Base-by-base conservation (phyloP, 2,329 filamentous ascomycete genomes). In the Magnaporthales sp. region DNA sequence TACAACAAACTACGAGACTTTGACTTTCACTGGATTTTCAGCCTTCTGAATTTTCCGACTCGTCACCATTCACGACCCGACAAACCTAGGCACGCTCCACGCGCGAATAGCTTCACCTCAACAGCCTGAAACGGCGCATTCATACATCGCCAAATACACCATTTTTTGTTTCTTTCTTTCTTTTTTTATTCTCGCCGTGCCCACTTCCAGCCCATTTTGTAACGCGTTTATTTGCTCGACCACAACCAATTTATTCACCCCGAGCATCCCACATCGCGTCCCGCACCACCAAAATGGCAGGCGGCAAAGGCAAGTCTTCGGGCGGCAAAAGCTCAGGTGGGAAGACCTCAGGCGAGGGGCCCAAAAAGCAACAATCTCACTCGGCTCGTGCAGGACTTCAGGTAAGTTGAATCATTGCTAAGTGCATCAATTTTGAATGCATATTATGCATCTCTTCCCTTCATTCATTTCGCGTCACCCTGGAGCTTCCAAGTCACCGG, bases 351-450 rank as follows among this genome's bases (percentile, higher is more conserved):
- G 81, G 84, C 74, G 89, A 89, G 72, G 86, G 85, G 66, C 82
- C 88, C 77, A 91, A 91, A 83, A 97, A 97, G 84, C 90, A 91
- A 76, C 91, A 96, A 82, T 96, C 95, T 82, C 93, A 97, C 84
- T 97, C 93, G 74, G 92, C 92, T 76, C 93, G 95, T 80, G 93
- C 93, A 78, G 93, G 93, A 77, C 86, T 97, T 73, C 93, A 97
- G 90, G 93, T 97, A 84, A 85, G 91, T 82, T 75, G 67, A 62
- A 67, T 67, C 62, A 68, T 66, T 63, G 58, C 64, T 24, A 38
- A 31, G 22, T 66, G 65, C 65, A 38, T 62, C 58, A 11, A 11
- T 24, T 13, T n/a, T 24, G 31, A 60, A 70, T 27, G 30, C 69
- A 61, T 66, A 70, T 65, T 68, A 67, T 68, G 67, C 68, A 68